These are phyloP conservation scores for Xylaria sp. DNA, from an alignment of 2,329 filamentous ascomycete species.

Conservation along the genomic window DNA sequence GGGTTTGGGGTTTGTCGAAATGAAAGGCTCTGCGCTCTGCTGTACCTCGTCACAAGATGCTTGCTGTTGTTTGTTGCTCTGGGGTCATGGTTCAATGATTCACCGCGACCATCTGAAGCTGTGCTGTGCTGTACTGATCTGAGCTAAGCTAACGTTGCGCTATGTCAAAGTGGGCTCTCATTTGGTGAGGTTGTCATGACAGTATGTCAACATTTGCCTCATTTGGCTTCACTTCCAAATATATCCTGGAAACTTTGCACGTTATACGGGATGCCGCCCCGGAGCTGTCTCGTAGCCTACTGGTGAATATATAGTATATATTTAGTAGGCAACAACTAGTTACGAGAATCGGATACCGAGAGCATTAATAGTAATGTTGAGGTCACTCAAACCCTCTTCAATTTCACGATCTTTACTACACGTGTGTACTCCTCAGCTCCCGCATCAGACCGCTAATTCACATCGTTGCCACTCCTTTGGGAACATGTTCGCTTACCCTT, in stretches of 20 bases:
- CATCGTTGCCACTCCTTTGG: constrained; percentile 9
- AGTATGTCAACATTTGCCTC: background rate
- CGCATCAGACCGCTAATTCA: constrained; percentile 15
- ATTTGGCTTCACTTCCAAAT: constrained; percentile 38
- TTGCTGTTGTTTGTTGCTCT: constrained; percentile 3
- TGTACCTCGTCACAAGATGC: constrained; percentile 2
- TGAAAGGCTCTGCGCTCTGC: constrained; percentile 2
- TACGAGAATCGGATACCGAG: background rate
- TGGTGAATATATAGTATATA: background rate
- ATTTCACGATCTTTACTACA: background rate
- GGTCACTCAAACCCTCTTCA: background rate
- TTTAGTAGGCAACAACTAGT: background rate
- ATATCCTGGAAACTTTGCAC: constrained; percentile 24
- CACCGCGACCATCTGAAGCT: constrained; percentile 11
- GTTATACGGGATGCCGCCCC: background rate
- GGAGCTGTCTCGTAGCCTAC: background rate
- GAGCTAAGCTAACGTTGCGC: constrained; percentile 3
- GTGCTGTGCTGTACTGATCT: background rate
- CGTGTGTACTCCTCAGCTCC: background rate
- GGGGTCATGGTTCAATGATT: constrained; percentile 3
- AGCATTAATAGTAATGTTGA: background rate
- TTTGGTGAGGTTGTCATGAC: constrained; percentile 11
- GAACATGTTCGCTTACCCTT: constrained; percentile 11
- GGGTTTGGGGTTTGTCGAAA: constrained; percentile 8
- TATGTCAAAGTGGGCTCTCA: constrained; percentile 2